Percentiles rank a stretch among this genome's conserved stretches.
Evolutionary conservation across 176 grass and related monocot genomes (phyloP).

Genomic region (Eleusine coracana): DNA sequence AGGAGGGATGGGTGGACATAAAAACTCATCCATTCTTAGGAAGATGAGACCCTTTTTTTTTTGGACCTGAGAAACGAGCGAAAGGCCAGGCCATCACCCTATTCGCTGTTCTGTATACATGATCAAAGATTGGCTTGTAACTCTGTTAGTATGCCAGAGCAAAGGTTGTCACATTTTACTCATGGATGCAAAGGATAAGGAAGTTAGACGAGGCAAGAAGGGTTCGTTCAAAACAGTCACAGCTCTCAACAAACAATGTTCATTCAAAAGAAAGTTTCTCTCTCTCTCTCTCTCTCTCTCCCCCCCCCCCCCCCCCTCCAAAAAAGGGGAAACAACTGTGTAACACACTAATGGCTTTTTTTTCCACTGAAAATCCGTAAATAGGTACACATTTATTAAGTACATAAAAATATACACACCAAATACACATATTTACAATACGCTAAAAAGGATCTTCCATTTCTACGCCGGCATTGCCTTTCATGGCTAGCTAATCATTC

Average conservation of each 20-base stretch:
- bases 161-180: neutral
- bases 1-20: neutral
- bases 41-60: neutral
- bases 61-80: neutral
- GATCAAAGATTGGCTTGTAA: neutral
- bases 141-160: neutral
- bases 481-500: neutral
- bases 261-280: neutral
- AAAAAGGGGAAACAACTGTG: neutral
- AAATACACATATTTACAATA: neutral
- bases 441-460: neutral
- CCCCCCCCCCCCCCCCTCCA: too few species aligned
- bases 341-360: neutral
- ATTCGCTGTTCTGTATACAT: neutral
- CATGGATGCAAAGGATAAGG: neutral
- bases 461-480: neutral
- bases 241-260: neutral
- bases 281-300: too few species aligned
- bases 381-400: neutral
- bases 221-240: neutral
- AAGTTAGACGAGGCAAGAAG: neutral
- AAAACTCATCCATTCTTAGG: neutral
- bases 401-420: neutral
- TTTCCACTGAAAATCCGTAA: neutral
- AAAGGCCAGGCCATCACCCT: neutral